These are phyloP conservation scores for Irpex lacteus DNA, from an alignment of 1,284 basidiomycete genomes.

Conservation along the genomic window DNA sequence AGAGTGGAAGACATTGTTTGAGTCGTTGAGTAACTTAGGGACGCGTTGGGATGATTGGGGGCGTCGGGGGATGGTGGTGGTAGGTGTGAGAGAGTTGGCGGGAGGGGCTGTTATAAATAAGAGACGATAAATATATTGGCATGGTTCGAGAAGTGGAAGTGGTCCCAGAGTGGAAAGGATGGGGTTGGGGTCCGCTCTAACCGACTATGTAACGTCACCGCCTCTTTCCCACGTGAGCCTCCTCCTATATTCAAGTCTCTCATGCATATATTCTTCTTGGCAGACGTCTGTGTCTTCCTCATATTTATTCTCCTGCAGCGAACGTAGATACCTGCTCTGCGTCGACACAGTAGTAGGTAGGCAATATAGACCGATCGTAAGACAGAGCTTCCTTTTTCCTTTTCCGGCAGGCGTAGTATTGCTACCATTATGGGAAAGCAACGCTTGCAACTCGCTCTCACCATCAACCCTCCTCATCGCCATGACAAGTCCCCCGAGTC, in stretches of 20 bases:
- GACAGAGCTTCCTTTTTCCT: background rate
- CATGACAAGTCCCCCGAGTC: background rate
- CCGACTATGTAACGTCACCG: conserved; percentile 9
- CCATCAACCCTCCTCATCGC: background rate
- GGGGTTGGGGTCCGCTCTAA: conserved; percentile 7
- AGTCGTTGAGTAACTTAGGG: conserved; percentile 6
- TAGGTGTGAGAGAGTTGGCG: conserved; percentile 24
- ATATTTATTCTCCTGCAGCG: too few species aligned
- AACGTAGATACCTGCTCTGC: too few species aligned
- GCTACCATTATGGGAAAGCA: background rate
- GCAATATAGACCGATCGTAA: background rate
- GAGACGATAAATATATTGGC: conserved; percentile 14
- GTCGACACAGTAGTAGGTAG: too few species aligned
- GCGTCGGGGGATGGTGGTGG: conserved; percentile 11
- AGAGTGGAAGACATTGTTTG: conserved; percentile 26
- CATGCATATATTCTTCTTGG: background rate
- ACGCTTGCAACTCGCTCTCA: background rate
- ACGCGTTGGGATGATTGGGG: conserved; percentile 7
- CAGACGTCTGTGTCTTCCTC: too few species aligned
- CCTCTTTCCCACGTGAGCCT: background rate
- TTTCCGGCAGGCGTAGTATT: conserved; percentile 11
- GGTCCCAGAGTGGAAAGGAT: background rate
- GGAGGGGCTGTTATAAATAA: conserved; percentile 5
- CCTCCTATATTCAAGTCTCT: background rate
- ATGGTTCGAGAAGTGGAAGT: conserved; percentile 15